Base-by-base conservation (phyloP, 192 early-diverging fungal genomes). In the Backusella parvicylindrica region DNA sequence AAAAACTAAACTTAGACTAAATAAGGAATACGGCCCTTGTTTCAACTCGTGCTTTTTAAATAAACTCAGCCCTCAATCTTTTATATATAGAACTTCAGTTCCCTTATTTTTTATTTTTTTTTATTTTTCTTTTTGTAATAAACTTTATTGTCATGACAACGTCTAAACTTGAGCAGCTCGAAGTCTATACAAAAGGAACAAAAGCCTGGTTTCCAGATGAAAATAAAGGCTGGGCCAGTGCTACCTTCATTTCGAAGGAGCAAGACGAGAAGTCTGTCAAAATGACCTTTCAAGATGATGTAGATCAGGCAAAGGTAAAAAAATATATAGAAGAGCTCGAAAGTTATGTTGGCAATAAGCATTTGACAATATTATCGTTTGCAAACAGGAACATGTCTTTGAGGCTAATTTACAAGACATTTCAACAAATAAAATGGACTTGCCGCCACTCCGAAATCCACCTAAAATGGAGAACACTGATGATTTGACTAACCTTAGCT, bases 391-490 rank as follows among this genome's bases (percentile, higher is more conserved):
- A 63, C 80, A 91, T 72, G 84, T 85, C 18, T 92, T 96, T 73
- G 90, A 92, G 64, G 87, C 89, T 8, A 92, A 93, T 28, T 75
- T 93, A 18, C 84, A 79, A n/a, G 91, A 96, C 78, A 85, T 98
- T 21, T 84, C 85, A 40, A 85, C 84, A 64, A 85, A 79, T 77
- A 90, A 91, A 66, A 86, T 83, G 60, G 87, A 87, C 37, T 85
- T 99, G 15, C 98, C 98, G 23, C 96, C 96, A 32, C 85, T 99
- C 50, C 90, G 95, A 84, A 99, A 99, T 79, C 96, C 98, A 28
- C 95, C 96, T 2, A 88, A 92, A 67, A 82, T 96, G 60, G 94
- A 95, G 77, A 91, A 92, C 38, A 92, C 89, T 69, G 95, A 98
- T 78, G 96, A 98, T 77, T 84, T 98, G 83, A 95, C 96, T 21